Conservation (phyloP, 2,329 filamentous ascomycete genomes). For the Fusarium clavum region DNA sequence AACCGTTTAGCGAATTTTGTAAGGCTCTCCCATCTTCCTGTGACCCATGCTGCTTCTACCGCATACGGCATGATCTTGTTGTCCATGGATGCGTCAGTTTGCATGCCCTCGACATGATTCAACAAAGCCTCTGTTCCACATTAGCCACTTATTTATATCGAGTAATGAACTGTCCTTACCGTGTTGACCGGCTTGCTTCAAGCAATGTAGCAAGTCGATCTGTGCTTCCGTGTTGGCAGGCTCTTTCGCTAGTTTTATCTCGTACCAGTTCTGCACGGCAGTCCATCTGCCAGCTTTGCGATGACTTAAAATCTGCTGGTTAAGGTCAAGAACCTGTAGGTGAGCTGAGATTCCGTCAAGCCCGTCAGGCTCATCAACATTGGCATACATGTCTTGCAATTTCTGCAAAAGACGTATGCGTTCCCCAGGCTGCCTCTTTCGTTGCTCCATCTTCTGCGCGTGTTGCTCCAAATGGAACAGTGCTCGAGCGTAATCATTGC, state of each 20-base stretch:
- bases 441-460: conserved; percentile 66
- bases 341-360: conserved; percentile 94
- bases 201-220: conserved; percentile 83
- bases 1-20: conserved; percentile 72
- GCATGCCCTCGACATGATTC: conserved; percentile 85
- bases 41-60: conserved; percentile 92
- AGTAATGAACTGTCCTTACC: conserved; percentile 67
- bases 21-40: conserved; percentile 81
- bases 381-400: conserved; percentile 92
- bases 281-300: conserved; percentile 93
- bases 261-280: conserved; percentile 97
- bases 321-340: conserved; percentile 86
- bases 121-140: conserved; percentile 76
- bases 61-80: conserved; percentile 82
- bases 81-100: conserved; percentile 62
- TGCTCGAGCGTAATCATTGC: conserved; percentile 90
- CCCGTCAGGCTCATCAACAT: conserved; percentile 97
- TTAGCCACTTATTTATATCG: conserved; percentile 31
- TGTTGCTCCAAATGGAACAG: conserved; percentile 96
- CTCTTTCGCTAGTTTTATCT: conserved; percentile 84
- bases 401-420: conserved; percentile 77
- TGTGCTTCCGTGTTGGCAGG: conserved; percentile 83
- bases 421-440: conserved; percentile 61
- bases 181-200: conserved; percentile 96
- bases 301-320: conserved; percentile 93